Evolutionary conservation across 176 grass and related monocot genomes (phyloP).

Genomic region (Oryza meyeriana): DNA sequence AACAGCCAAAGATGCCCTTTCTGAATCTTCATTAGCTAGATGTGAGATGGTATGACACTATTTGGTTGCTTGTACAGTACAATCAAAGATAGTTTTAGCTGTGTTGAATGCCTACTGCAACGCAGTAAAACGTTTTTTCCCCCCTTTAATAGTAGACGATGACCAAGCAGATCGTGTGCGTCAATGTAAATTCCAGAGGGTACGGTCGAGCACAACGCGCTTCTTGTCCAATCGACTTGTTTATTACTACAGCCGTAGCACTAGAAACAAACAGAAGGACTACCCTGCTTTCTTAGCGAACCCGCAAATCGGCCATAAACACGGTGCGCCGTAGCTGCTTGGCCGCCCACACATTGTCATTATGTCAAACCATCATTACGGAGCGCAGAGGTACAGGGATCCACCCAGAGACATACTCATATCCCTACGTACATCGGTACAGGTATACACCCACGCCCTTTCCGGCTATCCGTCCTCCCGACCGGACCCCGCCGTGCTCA

Average conservation of each 20-base stretch:
- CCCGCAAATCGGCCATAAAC: conserved; percentile 27
- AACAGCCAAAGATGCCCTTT: too few species aligned
- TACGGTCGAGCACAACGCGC: background rate
- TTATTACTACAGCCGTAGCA: background rate
- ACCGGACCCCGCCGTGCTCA: background rate
- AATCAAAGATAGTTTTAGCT: too few species aligned
- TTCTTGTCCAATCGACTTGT: background rate
- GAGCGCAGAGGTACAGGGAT: background rate
- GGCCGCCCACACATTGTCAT: too few species aligned
- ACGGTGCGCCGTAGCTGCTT: background rate
- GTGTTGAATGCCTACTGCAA: too few species aligned
- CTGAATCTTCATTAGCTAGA: too few species aligned
- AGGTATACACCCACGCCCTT: background rate
- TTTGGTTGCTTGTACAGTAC: too few species aligned
- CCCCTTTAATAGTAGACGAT: too few species aligned
- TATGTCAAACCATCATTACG: background rate
- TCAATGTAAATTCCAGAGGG: background rate
- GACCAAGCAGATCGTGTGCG: too few species aligned
- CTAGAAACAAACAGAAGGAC: background rate
- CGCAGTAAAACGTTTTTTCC: too few species aligned
- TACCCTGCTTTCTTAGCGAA: conserved; percentile 1
- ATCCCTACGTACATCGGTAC: conserved; percentile 6
- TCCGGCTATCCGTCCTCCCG: background rate
- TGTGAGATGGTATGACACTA: too few species aligned
- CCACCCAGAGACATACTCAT: conserved; percentile 36